Evolutionary conservation across 345 rosid genomes (phyloP).

Genomic region (Carallia brachiata): DNA sequence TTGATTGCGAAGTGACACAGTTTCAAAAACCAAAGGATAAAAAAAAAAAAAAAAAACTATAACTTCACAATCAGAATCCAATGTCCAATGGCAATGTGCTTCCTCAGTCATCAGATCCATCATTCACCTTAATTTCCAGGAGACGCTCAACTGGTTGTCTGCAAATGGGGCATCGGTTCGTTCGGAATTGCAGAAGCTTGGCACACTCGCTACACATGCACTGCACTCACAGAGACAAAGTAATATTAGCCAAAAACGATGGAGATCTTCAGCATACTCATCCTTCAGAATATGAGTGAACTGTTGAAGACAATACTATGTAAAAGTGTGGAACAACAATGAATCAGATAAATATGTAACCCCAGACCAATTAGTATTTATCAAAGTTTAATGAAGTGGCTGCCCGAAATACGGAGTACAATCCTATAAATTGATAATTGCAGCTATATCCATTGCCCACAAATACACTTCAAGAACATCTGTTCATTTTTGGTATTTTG

Average conservation of each 20-base stretch:
- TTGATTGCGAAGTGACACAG: background rate
- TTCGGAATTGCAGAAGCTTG: slow-evolving; percentile 45
- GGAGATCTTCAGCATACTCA: background rate
- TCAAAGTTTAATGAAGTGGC: too few relatives aligned
- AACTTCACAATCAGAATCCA: background rate
- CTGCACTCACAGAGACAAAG: slow-evolving; percentile 29
- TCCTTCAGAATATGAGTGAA: background rate
- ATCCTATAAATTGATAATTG: too few relatives aligned
- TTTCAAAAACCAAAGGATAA: background rate
- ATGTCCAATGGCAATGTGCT: background rate
- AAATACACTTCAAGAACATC: too few relatives aligned
- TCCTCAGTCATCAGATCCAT: slow-evolving; percentile 25
- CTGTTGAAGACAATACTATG: background rate
- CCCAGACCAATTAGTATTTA: too few relatives aligned
- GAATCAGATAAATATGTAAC: background rate
- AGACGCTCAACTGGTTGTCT: slow-evolving; percentile 50
- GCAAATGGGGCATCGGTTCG: slow-evolving; percentile 54
- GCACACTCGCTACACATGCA: slow-evolving; percentile 60
- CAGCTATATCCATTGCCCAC: too few relatives aligned
- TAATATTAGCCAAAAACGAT: background rate
- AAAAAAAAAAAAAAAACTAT: background rate
- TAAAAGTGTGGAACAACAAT: background rate
- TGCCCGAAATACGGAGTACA: too few relatives aligned
- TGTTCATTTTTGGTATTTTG: too few relatives aligned
- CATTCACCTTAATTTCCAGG: slow-evolving; percentile 50